Evolutionary conservation across 495 filamentous ascomycete genomes (phyloP).

Genomic region (Daldinia childiae): DNA sequence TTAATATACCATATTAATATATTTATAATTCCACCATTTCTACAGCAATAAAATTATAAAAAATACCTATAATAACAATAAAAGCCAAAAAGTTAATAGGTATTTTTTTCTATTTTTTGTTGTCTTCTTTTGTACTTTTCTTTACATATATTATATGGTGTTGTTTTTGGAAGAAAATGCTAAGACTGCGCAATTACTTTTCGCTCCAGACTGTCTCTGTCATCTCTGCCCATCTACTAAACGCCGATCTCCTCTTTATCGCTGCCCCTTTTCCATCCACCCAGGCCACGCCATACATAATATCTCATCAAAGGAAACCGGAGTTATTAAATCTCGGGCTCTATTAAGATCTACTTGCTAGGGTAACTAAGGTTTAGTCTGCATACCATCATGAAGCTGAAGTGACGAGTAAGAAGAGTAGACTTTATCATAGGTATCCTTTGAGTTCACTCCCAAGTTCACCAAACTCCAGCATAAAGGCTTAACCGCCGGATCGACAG

Average conservation of each 20-base stretch:
- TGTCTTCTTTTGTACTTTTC: too few relatives aligned
- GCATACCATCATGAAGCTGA: neutral
- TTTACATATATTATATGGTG: too few relatives aligned
- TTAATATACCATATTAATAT: too few relatives aligned
- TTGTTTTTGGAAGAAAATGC: too few relatives aligned
- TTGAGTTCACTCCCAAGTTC: slow-evolving; percentile 12
- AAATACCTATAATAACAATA: too few relatives aligned
- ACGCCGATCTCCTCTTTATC: slow-evolving; percentile 15
- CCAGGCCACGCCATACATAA: neutral
- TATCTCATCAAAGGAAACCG: slow-evolving; percentile 15
- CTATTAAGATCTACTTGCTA: slow-evolving; percentile 35
- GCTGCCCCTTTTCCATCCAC: slow-evolving; percentile 13
- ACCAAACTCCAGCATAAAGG: slow-evolving; percentile 4
- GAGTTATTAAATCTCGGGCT: slow-evolving; percentile 11
- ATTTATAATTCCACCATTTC: too few relatives aligned
- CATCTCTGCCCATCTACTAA: slow-evolving; percentile 9
- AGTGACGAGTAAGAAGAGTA: neutral
- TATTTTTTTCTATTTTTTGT: too few relatives aligned
- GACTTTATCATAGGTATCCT: neutral
- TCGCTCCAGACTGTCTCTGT: too few relatives aligned
- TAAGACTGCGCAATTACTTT: too few relatives aligned
- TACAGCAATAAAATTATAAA: too few relatives aligned
- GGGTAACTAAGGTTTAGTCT: neutral
- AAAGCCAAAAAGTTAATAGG: too few relatives aligned
- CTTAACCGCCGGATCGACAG: neutral